These are phyloP conservation scores for Solanum infundibuliforme DNA, from an alignment of 257 asterid species.

Conservation along the genomic window DNA sequence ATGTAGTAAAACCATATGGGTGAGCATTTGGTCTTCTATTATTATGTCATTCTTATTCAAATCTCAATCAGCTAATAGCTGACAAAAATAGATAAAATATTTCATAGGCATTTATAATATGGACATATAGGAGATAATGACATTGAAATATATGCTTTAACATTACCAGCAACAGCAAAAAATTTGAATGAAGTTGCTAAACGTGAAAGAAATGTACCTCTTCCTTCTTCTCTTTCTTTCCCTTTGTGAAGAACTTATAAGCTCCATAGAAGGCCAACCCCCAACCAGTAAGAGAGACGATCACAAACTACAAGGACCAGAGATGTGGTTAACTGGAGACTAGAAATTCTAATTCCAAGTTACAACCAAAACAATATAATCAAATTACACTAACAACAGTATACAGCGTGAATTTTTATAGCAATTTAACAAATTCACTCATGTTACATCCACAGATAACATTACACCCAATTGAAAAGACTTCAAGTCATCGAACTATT, in stretches of 20 bases:
- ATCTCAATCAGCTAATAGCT: background rate
- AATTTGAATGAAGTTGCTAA: background rate
- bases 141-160: background rate
- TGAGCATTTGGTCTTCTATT: background rate
- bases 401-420: background rate
- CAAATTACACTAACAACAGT: background rate
- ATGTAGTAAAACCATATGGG: background rate
- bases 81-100: background rate
- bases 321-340: background rate
- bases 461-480: background rate
- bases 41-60: background rate
- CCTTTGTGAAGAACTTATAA: slow-evolving; percentile 56
- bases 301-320: slow-evolving; percentile 57
- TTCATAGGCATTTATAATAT: background rate
- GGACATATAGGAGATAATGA: background rate
- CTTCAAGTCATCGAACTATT: background rate
- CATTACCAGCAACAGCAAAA: background rate
- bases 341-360: background rate
- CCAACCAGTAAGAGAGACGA: slow-evolving; percentile 80
- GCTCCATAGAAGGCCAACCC: slow-evolving; percentile 43
- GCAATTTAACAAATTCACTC: background rate
- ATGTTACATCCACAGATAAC: background rate
- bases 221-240: slow-evolving; percentile 43
- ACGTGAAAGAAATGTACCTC: slow-evolving; percentile 31
- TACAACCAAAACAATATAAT: background rate